A percentile compares a stretch with the other conserved stretches of the same genome.
These are phyloP conservation scores for Sordariomycetes sp. DNA, from an alignment of 2,329 filamentous ascomycete genomes.

Conservation along the genomic window DNA sequence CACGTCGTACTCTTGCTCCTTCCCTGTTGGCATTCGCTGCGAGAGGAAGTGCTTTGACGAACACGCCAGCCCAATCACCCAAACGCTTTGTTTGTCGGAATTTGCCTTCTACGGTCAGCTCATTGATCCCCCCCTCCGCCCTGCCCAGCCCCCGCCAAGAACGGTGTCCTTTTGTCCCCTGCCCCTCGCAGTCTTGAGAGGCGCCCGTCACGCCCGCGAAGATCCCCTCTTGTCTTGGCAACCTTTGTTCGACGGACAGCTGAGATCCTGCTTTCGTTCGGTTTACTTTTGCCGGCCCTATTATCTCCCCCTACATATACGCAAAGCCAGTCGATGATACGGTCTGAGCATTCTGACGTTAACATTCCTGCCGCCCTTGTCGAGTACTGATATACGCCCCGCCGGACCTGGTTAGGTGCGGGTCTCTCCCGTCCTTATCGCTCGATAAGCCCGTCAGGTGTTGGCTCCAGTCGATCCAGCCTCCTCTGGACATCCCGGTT, in stretches of 20 bases:
- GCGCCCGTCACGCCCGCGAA: not conserved
- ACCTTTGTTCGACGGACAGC: not conserved
- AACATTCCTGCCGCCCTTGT: too few relatives aligned
- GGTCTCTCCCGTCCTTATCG: too few relatives aligned
- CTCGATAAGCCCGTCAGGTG: too few relatives aligned
- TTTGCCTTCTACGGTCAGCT: not conserved
- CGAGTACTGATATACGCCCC: too few relatives aligned
- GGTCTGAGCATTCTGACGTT: too few relatives aligned
- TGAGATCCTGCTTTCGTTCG: too few relatives aligned
- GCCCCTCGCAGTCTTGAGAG: not conserved
- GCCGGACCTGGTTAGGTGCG: too few relatives aligned
- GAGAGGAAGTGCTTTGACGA: not conserved
- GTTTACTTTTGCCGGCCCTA: too few relatives aligned
- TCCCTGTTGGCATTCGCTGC: not conserved
- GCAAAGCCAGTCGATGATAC: too few relatives aligned
- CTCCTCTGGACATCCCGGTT: not conserved
- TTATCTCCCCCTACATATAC: too few relatives aligned
- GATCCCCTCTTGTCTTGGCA: not conserved
- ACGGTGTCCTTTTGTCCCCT: not conserved
- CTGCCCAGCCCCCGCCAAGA: not conserved
- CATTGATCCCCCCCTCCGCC: not conserved
- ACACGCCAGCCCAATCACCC: not conserved
- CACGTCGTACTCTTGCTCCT: not conserved
- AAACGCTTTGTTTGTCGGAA: not conserved
- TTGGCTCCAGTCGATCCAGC: too few relatives aligned